Base-by-base conservation (phyloP, 1,139 yeast species). In the Diutina siamensis region DNA sequence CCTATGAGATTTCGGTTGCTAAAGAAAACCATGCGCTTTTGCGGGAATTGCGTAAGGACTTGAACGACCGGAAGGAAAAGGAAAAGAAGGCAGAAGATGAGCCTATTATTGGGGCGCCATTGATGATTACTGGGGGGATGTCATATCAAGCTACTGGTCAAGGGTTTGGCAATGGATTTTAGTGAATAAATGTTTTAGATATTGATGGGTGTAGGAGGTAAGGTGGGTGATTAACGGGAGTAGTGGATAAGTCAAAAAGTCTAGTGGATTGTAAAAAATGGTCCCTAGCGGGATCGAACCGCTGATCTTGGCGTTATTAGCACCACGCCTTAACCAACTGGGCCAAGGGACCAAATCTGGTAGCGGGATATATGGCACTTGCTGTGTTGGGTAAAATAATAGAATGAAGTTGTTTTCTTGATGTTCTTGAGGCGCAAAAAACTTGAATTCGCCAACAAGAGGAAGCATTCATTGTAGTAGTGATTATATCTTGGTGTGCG, bases 281-380 rank as follows among this genome's bases (percentile, higher is more conserved):
- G 80, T 79, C 83, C 83, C 83, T 78, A 76, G 83, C 85, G 75
- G 85, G 85, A 78, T 79, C 85, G 83, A 78, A 78, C 84, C 74
- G 84, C 83, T 75, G 84, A 78, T 77, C 84, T 76, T 68, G 80
- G 83, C 81, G 83, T 77, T 69, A 80, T 80, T 80, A 80, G 87
- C 86, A 80, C 87, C 83, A 73, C 83, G 87, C 87, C 87, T 78
- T 80, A 78, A 80, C 85, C 85, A 80, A 79, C 84, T 79, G 80
- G 85, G 85, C 85, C 85, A 79, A 78, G 83, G 83, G 84, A 79
- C 80, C 82, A n/a, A n/a, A n/a, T n/a, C n/a, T n/a, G n/a, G n/a
- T n/a, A n/a, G n/a, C n/a, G n/a, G n/a, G n/a, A n/a, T n/a, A n/a
- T n/a, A n/a, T n/a, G n/a, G n/a, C n/a, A n/a, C n/a, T n/a, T n/a